Evolutionary conservation across 345 rosid species (phyloP), one percentile per base, ranked within the genome.

Genomic region (Murraya paniculata): DNA sequence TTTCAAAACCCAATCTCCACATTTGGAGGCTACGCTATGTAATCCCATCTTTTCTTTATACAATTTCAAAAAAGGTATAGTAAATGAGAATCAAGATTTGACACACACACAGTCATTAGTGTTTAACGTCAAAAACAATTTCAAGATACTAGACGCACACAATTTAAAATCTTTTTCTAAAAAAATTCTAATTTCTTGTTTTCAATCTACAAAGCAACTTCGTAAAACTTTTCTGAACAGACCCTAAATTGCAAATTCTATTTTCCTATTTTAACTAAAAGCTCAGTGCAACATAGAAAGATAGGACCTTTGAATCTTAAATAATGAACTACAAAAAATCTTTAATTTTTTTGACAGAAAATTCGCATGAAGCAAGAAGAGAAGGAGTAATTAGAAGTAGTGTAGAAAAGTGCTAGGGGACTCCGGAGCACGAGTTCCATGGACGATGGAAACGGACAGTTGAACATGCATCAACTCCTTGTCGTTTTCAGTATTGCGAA

Each of bases 401-500:
- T 89, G 83, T 92, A 92, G 77, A 94, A 94, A 97, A 78, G 97
- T 96, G 75, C 99, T 98, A 18, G 86, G 89, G 71, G 91, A 81
- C 71, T 92, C 97, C 1, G 89, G 86, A 61, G 90, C 36, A 16
- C 88, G 88, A 73, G 84, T 88, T 14, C 87, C 93, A 30, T 94
- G 81, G 69, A 79, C 98, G 53, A 96, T 78, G 79, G 99, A 83
- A 73, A 96, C 99, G 67, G 86, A 86, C 9, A 91, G 80, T 76
- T 89, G 93, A 68, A 90, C 89, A 75, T 87, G 91, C 90, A 89
- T 83, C 39, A 96, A 86, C 71, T 90, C 97, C 88, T 94, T 98
- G 18, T 93, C 97, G 82, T 83, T 86, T 78, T 35, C 35, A 33
- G 80, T 71, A 75, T 90, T 92, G 13, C 94, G 89, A 39, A 88